Percentiles rank a stretch among this genome's conserved stretches.
Evolutionary conservation across 352 stramenopile species (phyloP).

Genomic region (Phytopythium litorale): DNA sequence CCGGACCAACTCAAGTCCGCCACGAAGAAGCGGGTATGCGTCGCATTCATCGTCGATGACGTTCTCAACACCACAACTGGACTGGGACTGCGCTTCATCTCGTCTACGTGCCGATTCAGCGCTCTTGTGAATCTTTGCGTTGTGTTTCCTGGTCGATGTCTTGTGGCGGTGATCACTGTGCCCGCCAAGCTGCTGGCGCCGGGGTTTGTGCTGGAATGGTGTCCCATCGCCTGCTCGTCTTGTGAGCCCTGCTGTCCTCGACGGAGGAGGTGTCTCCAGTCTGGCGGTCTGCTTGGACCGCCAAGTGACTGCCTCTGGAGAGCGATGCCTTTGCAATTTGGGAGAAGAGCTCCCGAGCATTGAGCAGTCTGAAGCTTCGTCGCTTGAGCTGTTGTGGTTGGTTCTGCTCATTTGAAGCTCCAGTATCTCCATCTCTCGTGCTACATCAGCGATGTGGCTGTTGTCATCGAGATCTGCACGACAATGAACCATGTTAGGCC

Average conservation of each 20-base stretch:
- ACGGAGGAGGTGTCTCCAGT: neutral
- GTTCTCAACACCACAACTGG: neutral
- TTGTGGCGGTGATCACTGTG: neutral
- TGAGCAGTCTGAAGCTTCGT: neutral
- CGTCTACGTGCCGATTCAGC: neutral
- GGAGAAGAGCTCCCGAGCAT: neutral
- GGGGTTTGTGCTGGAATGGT: neutral
- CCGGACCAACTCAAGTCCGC: constrained; percentile 3
- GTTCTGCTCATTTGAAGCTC: constrained; percentile 15
- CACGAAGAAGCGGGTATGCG: constrained; percentile 3
- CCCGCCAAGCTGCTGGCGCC: neutral
- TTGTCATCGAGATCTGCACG: constrained; percentile 12
- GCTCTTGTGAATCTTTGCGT: neutral
- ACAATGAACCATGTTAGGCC: constrained; percentile 4
- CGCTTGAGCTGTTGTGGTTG: neutral
- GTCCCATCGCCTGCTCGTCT: too few species aligned
- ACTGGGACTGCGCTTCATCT: neutral
- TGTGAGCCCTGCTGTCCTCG: too few species aligned
- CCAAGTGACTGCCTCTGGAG: neutral
- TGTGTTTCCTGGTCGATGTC: neutral
- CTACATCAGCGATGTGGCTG: constrained; percentile 11
- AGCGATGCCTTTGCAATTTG: neutral
- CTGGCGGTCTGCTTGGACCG: neutral
- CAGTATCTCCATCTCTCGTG: constrained; percentile 31
- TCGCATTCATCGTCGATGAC: neutral